Evolutionary conservation across 306 rosid species (phyloP).

Genomic region (Medicago lupulina): DNA sequence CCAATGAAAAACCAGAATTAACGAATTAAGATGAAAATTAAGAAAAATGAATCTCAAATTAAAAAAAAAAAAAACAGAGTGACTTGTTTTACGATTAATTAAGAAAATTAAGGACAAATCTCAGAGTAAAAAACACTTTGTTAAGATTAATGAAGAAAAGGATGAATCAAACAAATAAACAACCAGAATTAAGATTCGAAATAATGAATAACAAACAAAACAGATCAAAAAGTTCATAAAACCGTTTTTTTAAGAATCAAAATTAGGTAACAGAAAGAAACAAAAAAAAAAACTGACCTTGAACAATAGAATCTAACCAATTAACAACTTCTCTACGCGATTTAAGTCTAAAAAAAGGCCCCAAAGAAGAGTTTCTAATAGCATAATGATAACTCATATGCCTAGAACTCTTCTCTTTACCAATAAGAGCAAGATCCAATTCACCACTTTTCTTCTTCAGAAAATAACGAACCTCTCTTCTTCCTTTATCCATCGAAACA

Average conservation of each 20-base stretch:
- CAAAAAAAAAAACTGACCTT: slow-evolving; percentile 55
- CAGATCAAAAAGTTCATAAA: too few species aligned
- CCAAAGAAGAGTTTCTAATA: slow-evolving; percentile 37
- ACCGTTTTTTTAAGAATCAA: too few species aligned
- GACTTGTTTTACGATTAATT: too few species aligned
- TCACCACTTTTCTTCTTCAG: slow-evolving; percentile 61
- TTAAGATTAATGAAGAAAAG: background rate
- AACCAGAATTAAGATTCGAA: too few species aligned
- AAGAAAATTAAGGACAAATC: background rate
- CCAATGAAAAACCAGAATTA: too few species aligned
- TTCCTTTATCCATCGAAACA: slow-evolving; percentile 63
- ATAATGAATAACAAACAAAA: background rate
- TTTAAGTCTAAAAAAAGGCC: slow-evolving; percentile 59
- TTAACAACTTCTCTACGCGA: slow-evolving; percentile 78
- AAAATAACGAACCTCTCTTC: slow-evolving; percentile 72
- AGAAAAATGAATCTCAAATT: background rate
- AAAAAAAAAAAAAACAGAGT: too few species aligned
- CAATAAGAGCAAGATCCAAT: slow-evolving; percentile 81
- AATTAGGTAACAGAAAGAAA: too few species aligned
- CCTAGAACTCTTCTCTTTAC: slow-evolving; percentile 76
- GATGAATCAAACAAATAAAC: background rate
- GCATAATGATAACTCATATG: slow-evolving; percentile 76
- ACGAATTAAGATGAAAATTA: background rate
- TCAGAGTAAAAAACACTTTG: background rate
- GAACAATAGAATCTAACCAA: slow-evolving; percentile 72